Conservation (phyloP, 2,329 filamentous ascomycete species). For the Cercospora sojina region DNA sequence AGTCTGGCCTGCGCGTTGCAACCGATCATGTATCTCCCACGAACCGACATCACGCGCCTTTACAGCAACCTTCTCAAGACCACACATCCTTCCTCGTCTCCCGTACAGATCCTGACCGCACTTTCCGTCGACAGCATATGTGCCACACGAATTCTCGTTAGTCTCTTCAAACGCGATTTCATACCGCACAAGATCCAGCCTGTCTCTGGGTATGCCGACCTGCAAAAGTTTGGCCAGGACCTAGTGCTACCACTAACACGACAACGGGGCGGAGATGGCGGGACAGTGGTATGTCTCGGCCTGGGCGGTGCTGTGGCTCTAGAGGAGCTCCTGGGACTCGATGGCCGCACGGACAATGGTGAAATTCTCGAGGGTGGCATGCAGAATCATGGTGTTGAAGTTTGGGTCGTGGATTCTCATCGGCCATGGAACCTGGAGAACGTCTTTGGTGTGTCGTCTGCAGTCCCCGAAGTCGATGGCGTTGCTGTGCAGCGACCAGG, state of each 20-base stretch:
- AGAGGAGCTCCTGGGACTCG: constrained; percentile 73
- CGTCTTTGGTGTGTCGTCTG: constrained; percentile 63
- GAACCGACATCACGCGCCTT: constrained; percentile 81
- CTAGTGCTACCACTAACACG: constrained; percentile 84
- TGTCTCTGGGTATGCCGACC: constrained; percentile 86
- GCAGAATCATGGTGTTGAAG: constrained; percentile 77
- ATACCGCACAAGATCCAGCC: constrained; percentile 97
- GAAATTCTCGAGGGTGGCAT: constrained; percentile 41
- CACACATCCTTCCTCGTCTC: constrained; percentile 84
- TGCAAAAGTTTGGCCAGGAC: constrained; percentile 74
- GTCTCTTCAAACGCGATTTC: constrained; percentile 94
- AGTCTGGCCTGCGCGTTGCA: neutral
- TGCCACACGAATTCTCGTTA: constrained; percentile 88
- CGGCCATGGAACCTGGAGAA: constrained; percentile 94
- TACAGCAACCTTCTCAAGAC: constrained; percentile 85
- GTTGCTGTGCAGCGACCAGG: constrained; percentile 57
- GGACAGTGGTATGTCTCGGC: constrained; percentile 86
- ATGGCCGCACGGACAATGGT: constrained; percentile 55
- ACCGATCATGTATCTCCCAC: constrained; percentile 82
- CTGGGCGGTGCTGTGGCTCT: constrained; percentile 91
- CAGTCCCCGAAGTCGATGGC: constrained; percentile 36
- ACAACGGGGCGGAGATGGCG: constrained; percentile 77
- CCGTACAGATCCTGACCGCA: constrained; percentile 85
- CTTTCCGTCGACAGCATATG: constrained; percentile 95
- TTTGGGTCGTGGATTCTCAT: constrained; percentile 90